phyloP scores from a whole-genome alignment of 805 yeast genomes.

The Kurtzmaniella fragi region DNA sequence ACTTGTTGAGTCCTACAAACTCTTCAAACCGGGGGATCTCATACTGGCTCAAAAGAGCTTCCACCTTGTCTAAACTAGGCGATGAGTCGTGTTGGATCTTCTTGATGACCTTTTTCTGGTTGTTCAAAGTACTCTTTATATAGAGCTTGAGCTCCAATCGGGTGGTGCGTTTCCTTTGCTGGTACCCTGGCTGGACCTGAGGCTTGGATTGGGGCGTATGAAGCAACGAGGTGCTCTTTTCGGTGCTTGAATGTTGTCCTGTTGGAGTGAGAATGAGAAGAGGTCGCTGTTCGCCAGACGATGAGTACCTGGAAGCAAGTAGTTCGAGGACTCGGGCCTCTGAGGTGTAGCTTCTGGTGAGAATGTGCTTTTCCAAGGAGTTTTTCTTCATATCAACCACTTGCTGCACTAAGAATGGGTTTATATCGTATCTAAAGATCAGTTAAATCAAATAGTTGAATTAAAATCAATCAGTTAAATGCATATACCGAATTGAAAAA shows the following conservation, averaged over 20 bases:
- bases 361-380: conserved; percentile 41
- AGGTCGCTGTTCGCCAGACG: conserved; percentile 44
- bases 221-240: conserved; percentile 1
- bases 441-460: neutral
- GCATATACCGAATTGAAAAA: neutral
- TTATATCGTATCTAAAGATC: neutral
- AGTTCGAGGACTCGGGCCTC: conserved; percentile 33
- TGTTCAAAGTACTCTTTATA: conserved; percentile 28
- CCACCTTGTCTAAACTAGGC: no score
- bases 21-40: conserved; percentile 41
- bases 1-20: conserved; percentile 48
- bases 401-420: neutral
- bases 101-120: conserved; percentile 36
- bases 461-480: neutral
- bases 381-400: conserved; percentile 32
- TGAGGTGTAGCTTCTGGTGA: conserved; percentile 40
- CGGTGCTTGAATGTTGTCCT: conserved; percentile 11
- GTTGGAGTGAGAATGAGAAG: conserved; percentile 37
- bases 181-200: conserved; percentile 13
- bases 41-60: conserved; percentile 11
- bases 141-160: conserved; percentile 41
- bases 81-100: conserved; percentile 22
- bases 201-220: conserved; percentile 4
- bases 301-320: conserved; percentile 41
- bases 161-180: conserved; percentile 19